A percentile compares a stretch with the other conserved stretches of the same genome.
These are phyloP conservation scores for Puccinia brachypodii DNA, from an alignment of 1,284 basidiomycete genomes.

Conservation along the genomic window DNA sequence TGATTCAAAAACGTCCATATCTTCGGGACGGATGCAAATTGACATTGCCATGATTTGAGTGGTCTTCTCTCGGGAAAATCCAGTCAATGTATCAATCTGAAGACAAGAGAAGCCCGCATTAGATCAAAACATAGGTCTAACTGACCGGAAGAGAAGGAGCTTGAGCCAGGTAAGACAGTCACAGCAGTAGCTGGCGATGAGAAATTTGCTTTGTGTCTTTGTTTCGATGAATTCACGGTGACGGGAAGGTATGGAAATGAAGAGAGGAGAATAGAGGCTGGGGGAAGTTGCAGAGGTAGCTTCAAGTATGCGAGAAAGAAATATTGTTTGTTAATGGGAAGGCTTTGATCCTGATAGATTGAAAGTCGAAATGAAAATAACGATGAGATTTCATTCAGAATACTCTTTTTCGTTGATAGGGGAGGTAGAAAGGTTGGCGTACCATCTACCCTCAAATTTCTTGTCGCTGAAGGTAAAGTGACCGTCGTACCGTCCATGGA, in stretches of 20 bases:
- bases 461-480: slow-evolving; percentile 83
- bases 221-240: neutral
- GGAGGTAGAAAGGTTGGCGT: slow-evolving; percentile 53
- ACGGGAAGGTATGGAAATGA: neutral
- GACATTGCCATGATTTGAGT: too few relatives aligned
- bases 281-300: neutral
- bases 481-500: slow-evolving; percentile 83
- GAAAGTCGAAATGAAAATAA: neutral
- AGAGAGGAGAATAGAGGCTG: neutral
- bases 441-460: slow-evolving; percentile 97
- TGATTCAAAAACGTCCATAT: too few relatives aligned
- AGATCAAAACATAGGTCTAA: too few relatives aligned
- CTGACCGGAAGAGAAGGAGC: too few relatives aligned
- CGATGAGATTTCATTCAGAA: too few relatives aligned
- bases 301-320: neutral
- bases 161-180: neutral
- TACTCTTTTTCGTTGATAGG: neutral
- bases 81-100: too few relatives aligned
- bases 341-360: slow-evolving; percentile 1
- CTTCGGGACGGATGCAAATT: too few relatives aligned
- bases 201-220: neutral
- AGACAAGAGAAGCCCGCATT: too few relatives aligned
- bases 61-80: too few relatives aligned
- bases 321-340: neutral
- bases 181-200: neutral